These are phyloP conservation scores for Moelleriella libera DNA, from an alignment of 2,329 filamentous ascomycete species.

Conservation along the genomic window DNA sequence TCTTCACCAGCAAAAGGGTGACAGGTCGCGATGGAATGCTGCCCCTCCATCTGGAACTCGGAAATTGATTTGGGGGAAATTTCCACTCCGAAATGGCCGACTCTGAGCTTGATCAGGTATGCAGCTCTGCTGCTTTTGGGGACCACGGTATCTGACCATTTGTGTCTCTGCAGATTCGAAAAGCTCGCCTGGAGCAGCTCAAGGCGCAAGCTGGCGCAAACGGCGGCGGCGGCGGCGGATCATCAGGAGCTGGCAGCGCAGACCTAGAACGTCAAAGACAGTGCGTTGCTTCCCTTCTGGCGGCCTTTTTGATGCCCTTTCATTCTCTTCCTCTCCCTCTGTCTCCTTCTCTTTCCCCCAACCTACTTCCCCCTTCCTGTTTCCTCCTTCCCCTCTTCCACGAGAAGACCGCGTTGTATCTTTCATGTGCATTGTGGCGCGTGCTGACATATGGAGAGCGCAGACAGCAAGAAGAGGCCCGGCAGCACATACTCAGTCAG, in stretches of 20 bases:
- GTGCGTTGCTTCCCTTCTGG: slow-evolving; percentile 10
- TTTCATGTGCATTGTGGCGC: no score
- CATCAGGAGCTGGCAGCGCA: slow-evolving; percentile 17
- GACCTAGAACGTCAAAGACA: slow-evolving; percentile 47
- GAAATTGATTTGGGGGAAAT: not conserved
- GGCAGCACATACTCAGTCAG: slow-evolving; percentile 67
- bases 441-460: not conserved
- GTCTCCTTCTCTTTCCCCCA: not conserved
- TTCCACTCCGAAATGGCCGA: slow-evolving; percentile 21
- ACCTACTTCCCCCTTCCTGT: not conserved
- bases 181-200: slow-evolving; percentile 85
- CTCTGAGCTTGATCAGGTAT: slow-evolving; percentile 27
- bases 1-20: no score
- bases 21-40: not conserved
- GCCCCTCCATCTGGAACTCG: not conserved
- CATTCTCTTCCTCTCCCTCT: not conserved
- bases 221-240: slow-evolving; percentile 16
- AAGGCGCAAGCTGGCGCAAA: slow-evolving; percentile 52
- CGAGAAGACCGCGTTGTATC: not conserved
- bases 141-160: not conserved
- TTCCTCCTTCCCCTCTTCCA: not conserved
- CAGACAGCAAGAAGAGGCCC: slow-evolving; percentile 50
- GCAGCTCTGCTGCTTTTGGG: not conserved
- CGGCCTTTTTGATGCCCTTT: not conserved
- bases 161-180: slow-evolving; percentile 52